Percentiles rank a stretch among this genome's conserved stretches.
Evolutionary conservation across 1,139 yeast genomes (phyloP).

Genomic region (Hyphopichia fennica): DNA sequence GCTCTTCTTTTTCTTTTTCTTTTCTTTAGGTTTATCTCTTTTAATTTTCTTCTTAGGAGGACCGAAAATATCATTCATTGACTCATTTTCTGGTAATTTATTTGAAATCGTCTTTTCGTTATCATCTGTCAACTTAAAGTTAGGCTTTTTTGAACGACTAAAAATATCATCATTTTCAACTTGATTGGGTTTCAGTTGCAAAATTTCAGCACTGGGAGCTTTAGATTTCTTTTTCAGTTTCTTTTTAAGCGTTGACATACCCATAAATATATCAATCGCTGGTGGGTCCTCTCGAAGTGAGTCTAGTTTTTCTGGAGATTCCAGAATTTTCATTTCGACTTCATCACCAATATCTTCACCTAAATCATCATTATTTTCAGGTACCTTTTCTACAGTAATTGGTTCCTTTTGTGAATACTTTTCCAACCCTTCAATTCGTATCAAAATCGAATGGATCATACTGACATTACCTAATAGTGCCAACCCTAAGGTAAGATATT

Average conservation of each 20-base stretch:
- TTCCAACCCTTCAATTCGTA: constrained; percentile 18
- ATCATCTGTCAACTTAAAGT: neutral
- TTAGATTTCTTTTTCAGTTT: constrained; percentile 2
- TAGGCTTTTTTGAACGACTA: neutral
- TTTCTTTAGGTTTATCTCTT: neutral
- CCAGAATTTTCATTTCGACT: constrained; percentile 5
- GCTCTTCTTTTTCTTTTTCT: constrained; percentile 15
- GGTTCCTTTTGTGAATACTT: no score
- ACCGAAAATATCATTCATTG: constrained; percentile 4
- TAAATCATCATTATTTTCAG: constrained; percentile 19
- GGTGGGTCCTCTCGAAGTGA: neutral
- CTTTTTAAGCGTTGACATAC: neutral
- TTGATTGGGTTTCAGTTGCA: neutral
- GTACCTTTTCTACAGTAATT: neutral
- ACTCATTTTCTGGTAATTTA: neutral
- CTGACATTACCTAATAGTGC: constrained; percentile 62
- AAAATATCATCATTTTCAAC: no score
- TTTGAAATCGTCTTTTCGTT: neutral
- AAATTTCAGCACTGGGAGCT: neutral
- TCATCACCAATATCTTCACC: constrained; percentile 21
- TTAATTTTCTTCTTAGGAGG: neutral
- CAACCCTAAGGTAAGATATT: constrained; percentile 73
- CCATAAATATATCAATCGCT: neutral
- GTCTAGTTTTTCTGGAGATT: neutral
- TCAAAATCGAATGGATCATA: constrained; percentile 38